These are phyloP conservation scores for Nigrograna mackinnonii DNA, from an alignment of 2,329 filamentous ascomycete species.

Conservation along the genomic window DNA sequence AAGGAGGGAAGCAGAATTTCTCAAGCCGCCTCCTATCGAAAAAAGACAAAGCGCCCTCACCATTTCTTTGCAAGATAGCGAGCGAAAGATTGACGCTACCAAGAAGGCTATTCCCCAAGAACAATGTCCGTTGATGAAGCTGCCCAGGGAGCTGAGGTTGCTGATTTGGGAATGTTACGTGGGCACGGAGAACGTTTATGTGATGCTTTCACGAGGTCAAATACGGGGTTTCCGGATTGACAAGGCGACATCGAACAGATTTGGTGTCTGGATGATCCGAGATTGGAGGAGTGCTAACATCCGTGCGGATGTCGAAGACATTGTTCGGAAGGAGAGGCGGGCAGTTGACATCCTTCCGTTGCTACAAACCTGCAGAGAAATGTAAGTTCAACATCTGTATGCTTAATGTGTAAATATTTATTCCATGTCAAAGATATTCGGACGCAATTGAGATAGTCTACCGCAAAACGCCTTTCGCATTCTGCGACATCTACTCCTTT, in stretches of 20 bases:
- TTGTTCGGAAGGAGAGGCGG: too few species aligned
- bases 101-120: too few species aligned
- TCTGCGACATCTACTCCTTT: background rate
- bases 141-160: background rate
- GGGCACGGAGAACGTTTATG: background rate
- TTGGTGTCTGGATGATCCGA: too few species aligned
- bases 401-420: background rate
- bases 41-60: too few species aligned
- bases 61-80: too few species aligned
- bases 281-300: too few species aligned
- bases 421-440: background rate
- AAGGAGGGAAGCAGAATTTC: too few species aligned
- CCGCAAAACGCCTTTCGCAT: background rate
- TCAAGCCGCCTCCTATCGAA: too few species aligned
- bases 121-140: background rate
- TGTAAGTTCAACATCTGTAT: constrained; percentile 1
- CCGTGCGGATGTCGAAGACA: too few species aligned
- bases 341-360: background rate
- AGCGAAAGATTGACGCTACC: too few species aligned
- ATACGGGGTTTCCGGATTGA: background rate
- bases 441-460: background rate
- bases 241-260: too few species aligned
- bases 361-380: background rate
- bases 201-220: background rate
- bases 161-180: background rate